Base-by-base conservation (phyloP, 1,284 basidiomycete species). In the Apiotrichum siamense region DNA sequence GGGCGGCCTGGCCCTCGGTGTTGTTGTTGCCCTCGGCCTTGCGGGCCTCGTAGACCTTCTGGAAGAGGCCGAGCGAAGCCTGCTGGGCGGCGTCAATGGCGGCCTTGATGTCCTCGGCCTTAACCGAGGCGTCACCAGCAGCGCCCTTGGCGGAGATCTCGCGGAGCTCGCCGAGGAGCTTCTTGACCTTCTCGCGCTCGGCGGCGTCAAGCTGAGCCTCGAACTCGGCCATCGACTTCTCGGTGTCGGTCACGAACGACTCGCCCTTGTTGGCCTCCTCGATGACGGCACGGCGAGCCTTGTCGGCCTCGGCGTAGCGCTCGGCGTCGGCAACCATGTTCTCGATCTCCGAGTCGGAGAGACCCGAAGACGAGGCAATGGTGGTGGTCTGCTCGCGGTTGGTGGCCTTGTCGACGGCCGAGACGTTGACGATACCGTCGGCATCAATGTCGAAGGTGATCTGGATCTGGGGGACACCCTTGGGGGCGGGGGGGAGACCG, bases 401-500 rank as follows among this genome's bases (percentile, higher is more conserved):
- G 46, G 94, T 97, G 12, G 94, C 94, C 82, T 94, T 96, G 81
- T 97, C 81, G 81, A 93, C 90, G 50, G 94, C 94, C 32, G 83
- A 86, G 58, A 98, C 94, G 74, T 97, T 90, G 67, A 98, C 93
- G 62, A 97, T 97, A 79, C 93, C 93, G 84, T 90, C 91, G 65
- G 92, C 92, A 74, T 97, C 93, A 60, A 97, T 97, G 77, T 97
- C 94, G 72, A 97, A 97, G 54, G 91, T 96, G 75, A 97, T 97
- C 76, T 96, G 91, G 64, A 98, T 92, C 77, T 98, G 94, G 62
- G 94, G 94, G 55, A 97, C 86, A 76, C 94, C 94, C 80, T 97
- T 96, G 60, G 93, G 69, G 17, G 93, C 94, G 36, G 94, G 94
- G 38, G 94, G 94, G 59, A 98, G 92, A 51, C 94, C 93, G 56